Evolutionary conservation across 2,329 filamentous ascomycete species (phyloP).

Genomic region (Exophiala viscosa): DNA sequence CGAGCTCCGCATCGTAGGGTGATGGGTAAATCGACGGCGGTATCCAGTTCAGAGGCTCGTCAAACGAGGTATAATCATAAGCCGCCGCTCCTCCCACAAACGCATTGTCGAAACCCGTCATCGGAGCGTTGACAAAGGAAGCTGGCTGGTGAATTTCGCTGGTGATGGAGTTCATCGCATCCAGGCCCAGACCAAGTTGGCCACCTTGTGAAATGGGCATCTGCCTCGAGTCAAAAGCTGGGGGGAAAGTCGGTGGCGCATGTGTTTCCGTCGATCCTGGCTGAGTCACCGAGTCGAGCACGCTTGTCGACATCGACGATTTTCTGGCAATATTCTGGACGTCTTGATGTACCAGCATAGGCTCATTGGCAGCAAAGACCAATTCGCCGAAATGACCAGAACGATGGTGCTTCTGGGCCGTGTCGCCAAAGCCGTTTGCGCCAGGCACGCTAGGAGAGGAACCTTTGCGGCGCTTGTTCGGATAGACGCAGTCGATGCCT

Average conservation of each 20-base stretch:
- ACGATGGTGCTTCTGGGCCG: slow-evolving; percentile 24
- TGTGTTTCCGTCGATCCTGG: not conserved
- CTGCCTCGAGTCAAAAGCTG: not conserved
- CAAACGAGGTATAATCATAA: slow-evolving; percentile 35
- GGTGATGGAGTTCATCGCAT: not conserved
- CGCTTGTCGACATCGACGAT: not conserved
- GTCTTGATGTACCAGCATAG: not conserved
- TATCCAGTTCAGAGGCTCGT: slow-evolving; percentile 39
- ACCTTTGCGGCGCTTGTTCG: slow-evolving; percentile 36
- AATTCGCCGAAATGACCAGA: slow-evolving; percentile 18
- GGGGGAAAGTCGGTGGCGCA: not conserved
- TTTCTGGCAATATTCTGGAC: not conserved
- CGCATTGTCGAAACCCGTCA: slow-evolving; percentile 3
- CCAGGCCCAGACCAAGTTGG: not conserved
- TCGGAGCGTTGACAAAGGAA: slow-evolving; percentile 3
- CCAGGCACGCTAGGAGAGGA: slow-evolving; percentile 27
- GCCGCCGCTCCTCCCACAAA: slow-evolving; percentile 16
- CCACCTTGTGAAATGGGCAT: not conserved
- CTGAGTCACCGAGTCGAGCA: not conserved
- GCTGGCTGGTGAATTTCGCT: slow-evolving; percentile 6
- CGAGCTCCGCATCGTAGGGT: slow-evolving; percentile 38
- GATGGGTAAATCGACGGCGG: slow-evolving; percentile 36
- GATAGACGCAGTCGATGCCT: slow-evolving; percentile 38
- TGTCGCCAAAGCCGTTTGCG: slow-evolving; percentile 35
- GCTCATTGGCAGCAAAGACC: slow-evolving; percentile 7